Evolutionary conservation across 2,329 filamentous ascomycete species (phyloP).

Genomic region (Fusarium oligoseptatum): DNA sequence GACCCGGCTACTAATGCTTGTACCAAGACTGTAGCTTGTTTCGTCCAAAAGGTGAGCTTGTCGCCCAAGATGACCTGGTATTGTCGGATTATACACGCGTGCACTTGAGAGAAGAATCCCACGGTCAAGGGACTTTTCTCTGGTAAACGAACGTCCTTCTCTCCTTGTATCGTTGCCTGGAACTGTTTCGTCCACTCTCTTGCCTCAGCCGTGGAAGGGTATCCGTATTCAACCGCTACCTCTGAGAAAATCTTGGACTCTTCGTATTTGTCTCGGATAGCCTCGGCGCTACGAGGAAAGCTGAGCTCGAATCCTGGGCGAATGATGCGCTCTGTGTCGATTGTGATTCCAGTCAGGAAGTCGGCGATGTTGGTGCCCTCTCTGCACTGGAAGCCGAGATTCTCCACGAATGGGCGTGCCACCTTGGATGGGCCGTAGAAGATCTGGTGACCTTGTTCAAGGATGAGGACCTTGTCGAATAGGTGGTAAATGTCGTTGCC

Average conservation of each 20-base stretch:
- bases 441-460: background rate
- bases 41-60: background rate
- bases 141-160: background rate
- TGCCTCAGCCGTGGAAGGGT: background rate
- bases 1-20: background rate
- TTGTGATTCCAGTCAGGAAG: background rate
- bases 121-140: background rate
- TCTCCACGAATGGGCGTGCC: background rate
- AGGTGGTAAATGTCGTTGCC: background rate
- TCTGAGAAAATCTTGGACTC: background rate
- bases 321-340: background rate
- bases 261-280: background rate
- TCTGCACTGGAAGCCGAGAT: background rate
- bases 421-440: background rate
- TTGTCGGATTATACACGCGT: background rate
- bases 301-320: background rate
- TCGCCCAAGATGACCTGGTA: background rate
- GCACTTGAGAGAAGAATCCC: background rate
- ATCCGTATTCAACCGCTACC: background rate
- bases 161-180: background rate
- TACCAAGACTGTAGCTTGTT: background rate
- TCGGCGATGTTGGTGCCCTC: background rate
- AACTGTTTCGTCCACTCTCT: background rate
- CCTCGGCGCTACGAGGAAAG: background rate
- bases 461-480: background rate